phyloP scores from a whole-genome alignment of 202 grass and related monocot species.

The Dendrocalamus latiflorus region DNA sequence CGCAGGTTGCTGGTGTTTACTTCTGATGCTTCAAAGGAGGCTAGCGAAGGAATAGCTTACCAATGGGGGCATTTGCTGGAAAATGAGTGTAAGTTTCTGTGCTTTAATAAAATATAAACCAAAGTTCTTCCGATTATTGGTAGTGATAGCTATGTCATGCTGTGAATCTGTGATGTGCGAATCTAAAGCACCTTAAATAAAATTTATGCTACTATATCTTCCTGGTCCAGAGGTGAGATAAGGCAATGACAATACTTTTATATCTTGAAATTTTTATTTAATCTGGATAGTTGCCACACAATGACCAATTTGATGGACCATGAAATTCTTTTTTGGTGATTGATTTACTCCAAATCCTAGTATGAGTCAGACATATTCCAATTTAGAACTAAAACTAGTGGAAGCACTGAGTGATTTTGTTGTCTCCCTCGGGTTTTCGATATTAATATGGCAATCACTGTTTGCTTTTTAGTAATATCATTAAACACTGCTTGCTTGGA shows the following conservation, averaged over 20 bases:
- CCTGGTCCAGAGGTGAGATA: neutral
- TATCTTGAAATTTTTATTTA: neutral
- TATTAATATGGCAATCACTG: neutral
- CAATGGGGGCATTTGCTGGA: conserved; percentile 92
- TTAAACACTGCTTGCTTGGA: neutral
- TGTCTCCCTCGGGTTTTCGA: neutral
- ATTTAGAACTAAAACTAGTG: neutral
- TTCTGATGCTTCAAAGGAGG: conserved; percentile 88
- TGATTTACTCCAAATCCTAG: neutral
- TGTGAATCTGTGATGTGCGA: neutral
- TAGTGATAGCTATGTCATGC: neutral
- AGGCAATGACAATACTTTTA: neutral
- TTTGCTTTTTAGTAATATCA: neutral
- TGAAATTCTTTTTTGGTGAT: neutral
- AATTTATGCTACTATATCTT: neutral
- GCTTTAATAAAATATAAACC: neutral
- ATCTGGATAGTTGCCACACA: neutral
- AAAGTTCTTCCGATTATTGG: neutral
- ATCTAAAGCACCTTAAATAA: neutral
- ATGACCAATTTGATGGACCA: neutral
- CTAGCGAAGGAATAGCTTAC: conserved; percentile 83
- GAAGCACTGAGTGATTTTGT: neutral
- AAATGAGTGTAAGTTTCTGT: conserved; percentile 70
- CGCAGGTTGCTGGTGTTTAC: conserved; percentile 78
- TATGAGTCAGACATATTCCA: neutral